Evolutionary conservation across 371 early-diverging fungal genomes (phyloP).

Genomic region (Rhizopus arrhizus): DNA sequence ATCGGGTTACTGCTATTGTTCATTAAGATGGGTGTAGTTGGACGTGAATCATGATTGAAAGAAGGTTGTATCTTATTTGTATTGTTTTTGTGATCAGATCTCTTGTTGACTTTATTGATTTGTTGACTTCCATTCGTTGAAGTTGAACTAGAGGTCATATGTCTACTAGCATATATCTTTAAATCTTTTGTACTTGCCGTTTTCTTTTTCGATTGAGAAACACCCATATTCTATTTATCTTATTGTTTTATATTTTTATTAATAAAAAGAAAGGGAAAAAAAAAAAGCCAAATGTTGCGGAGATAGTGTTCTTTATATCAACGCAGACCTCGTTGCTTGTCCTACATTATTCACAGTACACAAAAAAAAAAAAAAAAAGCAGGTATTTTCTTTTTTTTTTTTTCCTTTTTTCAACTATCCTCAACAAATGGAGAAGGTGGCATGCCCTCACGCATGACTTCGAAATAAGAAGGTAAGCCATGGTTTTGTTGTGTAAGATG

Average conservation of each 20-base stretch:
- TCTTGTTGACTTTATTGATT: background rate
- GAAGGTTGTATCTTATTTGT: background rate
- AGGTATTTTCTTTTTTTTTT: background rate
- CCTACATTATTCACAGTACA: background rate
- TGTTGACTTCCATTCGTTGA: conserved; percentile 1
- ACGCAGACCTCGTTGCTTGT: conserved; percentile 16
- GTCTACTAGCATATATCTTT: conserved; percentile 3
- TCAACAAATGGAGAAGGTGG: conserved; percentile 29
- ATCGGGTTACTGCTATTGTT: background rate
- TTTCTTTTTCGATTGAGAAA: conserved; percentile 7
- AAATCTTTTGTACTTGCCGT: background rate
- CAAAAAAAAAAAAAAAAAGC: background rate
- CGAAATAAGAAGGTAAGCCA: conserved; percentile 21
- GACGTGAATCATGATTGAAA: background rate
- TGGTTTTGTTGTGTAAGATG: background rate
- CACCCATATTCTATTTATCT: conserved; percentile 1
- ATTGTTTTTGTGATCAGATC: background rate
- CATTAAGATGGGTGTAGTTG: background rate
- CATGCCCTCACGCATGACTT: conserved; percentile 20
- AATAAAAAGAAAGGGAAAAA: background rate
- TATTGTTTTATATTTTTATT: background rate
- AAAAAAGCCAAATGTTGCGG: conserved; percentile 1
- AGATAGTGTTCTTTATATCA: conserved; percentile 2
- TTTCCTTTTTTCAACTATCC: conserved; percentile 4
- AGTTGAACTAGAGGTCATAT: background rate